Evolutionary conservation across 805 yeast species (phyloP).

Genomic region (Saturnispora diversa): DNA sequence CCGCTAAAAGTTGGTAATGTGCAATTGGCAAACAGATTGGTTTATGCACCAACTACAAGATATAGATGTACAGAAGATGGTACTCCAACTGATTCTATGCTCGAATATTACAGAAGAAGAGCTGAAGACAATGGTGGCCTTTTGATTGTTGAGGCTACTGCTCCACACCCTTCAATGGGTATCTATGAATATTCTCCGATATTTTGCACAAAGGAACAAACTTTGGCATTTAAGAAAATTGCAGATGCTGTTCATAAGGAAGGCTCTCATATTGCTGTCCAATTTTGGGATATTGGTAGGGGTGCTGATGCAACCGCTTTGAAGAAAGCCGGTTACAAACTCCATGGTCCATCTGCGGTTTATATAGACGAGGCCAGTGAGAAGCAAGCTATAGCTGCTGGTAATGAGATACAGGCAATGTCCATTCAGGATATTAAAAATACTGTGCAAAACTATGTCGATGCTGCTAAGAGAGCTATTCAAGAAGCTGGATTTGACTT

Average conservation of each 20-base stretch:
- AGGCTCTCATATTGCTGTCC: constrained; percentile 38
- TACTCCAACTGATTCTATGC: constrained; percentile 37
- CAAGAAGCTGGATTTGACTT: constrained; percentile 35
- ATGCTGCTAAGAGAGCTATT: constrained; percentile 37
- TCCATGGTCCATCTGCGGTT: constrained; percentile 34
- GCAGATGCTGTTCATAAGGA: constrained; percentile 43
- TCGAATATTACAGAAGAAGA: constrained; percentile 46
- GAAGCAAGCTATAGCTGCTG: constrained; percentile 29
- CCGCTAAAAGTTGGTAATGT: constrained; percentile 35
- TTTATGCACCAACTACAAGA: constrained; percentile 44
- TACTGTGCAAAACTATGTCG: constrained; percentile 33
- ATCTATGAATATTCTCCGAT: constrained; percentile 17
- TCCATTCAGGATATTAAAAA: constrained; percentile 35
- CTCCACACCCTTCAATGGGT: constrained; percentile 24
- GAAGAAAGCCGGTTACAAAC: constrained; percentile 31
- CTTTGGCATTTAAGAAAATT: constrained; percentile 41
- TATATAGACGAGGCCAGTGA: constrained; percentile 30
- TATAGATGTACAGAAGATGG: constrained; percentile 28
- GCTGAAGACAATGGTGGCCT: constrained; percentile 48
- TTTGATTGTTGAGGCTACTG: constrained; percentile 46
- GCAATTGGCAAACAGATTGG: constrained; percentile 33
- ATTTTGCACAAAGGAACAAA: constrained; percentile 35
- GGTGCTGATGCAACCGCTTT: constrained; percentile 32
- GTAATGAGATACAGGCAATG: constrained; percentile 41
- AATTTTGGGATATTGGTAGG: constrained; percentile 47